Evolutionary conservation across 164 flowering plant species (phyloP).

Genomic region (Sedum album): DNA sequence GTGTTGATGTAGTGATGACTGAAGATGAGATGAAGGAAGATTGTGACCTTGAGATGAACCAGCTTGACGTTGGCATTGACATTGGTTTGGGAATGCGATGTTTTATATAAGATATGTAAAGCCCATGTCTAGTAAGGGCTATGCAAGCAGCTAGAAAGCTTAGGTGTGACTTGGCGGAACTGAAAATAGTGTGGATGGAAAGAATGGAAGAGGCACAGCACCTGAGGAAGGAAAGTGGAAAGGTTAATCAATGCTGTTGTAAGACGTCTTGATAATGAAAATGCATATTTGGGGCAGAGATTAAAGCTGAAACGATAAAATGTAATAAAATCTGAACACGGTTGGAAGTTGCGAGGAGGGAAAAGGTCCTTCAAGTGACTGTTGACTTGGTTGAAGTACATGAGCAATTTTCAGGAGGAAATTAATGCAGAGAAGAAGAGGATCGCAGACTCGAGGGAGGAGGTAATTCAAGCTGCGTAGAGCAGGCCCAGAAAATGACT

Average conservation of each 20-base stretch:
- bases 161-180: conserved; percentile 78
- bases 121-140: too few relatives aligned
- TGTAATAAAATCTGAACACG: conserved; percentile 73
- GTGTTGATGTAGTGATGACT: too few relatives aligned
- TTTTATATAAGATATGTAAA: too few relatives aligned
- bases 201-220: conserved; percentile 66
- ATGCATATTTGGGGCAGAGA: conserved; percentile 96
- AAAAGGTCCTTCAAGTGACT: conserved; percentile 76
- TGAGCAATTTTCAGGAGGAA: conserved; percentile 72
- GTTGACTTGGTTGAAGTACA: conserved; percentile 86
- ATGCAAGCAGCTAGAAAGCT: conserved; percentile 98
- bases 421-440: conserved; percentile 62
- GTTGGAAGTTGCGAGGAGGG: conserved; percentile 81
- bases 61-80: too few relatives aligned
- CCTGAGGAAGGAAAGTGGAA: conserved; percentile 80
- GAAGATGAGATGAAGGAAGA: too few relatives aligned
- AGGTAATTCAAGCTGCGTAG: conserved; percentile 32
- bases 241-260: conserved; percentile 89
- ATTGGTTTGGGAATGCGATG: too few relatives aligned
- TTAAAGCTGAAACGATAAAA: conserved; percentile 92
- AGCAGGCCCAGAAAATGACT: conserved; percentile 51
- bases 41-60: too few relatives aligned
- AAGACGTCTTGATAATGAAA: conserved; percentile 76
- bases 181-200: conserved; percentile 78
- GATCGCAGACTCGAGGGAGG: conserved; percentile 45